A percentile compares a stretch with the other conserved stretches of the same genome.
Conservation (phyloP, 768 basidiomycete genomes). For the Leccinum disarticulatum region DNA sequence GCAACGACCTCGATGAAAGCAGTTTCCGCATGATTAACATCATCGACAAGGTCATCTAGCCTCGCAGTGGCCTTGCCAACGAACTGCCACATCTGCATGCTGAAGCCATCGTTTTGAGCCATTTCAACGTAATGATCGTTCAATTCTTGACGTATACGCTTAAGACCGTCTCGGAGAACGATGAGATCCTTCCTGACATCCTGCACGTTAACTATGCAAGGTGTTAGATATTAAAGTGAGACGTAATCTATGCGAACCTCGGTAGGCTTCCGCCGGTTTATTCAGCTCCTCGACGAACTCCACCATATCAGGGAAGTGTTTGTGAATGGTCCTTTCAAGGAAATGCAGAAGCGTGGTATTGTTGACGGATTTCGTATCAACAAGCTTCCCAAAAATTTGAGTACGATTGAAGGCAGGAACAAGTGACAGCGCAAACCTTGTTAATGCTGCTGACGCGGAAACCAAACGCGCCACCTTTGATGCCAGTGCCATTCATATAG, state of each 20-base stretch:
- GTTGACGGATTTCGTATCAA: conserved; percentile 95
- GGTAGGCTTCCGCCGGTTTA: conserved; percentile 88
- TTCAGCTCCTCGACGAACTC: conserved; percentile 85
- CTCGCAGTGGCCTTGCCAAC: conserved; percentile 70
- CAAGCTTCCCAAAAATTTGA: conserved; percentile 56
- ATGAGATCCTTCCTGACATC: conserved; percentile 77
- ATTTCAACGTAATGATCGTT: conserved; percentile 76
- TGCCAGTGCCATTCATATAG: conserved; percentile 96
- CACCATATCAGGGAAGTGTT: conserved; percentile 86
- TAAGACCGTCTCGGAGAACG: conserved; percentile 76
- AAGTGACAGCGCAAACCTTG: conserved; percentile 53
- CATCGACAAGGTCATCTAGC: conserved; percentile 82
- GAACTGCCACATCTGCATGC: conserved; percentile 91
- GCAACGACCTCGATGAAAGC: conserved; percentile 82
- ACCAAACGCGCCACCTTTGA: conserved; percentile 95
- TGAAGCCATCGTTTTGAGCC: conserved; percentile 73
- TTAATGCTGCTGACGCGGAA: conserved; percentile 98
- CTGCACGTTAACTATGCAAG: conserved; percentile 70
- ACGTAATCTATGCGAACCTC: conserved; percentile 54
- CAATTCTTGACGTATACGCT: conserved; percentile 76
- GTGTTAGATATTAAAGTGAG: conserved; percentile 6
- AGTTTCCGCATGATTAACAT: conserved; percentile 82
- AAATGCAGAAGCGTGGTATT: conserved; percentile 95
- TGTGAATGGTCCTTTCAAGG: conserved; percentile 82
- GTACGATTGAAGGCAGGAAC: not conserved